Base-by-base conservation (phyloP, 1,284 basidiomycete genomes). In the Sporisorium scitamineum region DNA sequence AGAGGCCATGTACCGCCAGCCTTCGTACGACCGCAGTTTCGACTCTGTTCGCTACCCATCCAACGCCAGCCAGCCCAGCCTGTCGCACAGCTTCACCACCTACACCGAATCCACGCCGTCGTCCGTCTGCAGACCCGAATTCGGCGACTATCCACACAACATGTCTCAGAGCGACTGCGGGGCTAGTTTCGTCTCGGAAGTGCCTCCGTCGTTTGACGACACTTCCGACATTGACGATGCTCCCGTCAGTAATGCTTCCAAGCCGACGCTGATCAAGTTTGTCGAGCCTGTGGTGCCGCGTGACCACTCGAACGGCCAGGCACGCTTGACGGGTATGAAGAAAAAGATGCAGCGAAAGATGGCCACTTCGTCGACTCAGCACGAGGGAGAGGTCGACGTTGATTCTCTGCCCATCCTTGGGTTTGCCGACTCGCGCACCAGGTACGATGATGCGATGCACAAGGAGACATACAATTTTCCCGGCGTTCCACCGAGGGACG, bases 211-310 rank as follows among this genome's bases (percentile, higher is more conserved):
- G n/a, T 60, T 31, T 32, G 68, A 76, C 56, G 73, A 76, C 54
- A 67, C 37, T 18, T 70, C 68, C 3, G 73, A 70, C 51, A 44
- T 68, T n/a, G 73, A 76, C 22, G 57, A 56, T 20, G 52, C 20
- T 16, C 59, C 45, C 2, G 8, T 37, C 13, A 47, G 27, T 37
- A 56, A 54, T 54, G 39, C 29, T 22, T 53, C 58, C 1, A 69
- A 69, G 56, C 62, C 71, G 16, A 61, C 62, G 9, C 42, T 66
- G 51, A 55, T 74, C 51, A 74, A 70, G 53, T 74, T 74, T 34
- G 71, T 74, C 37, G 71, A 74, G 54, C 71, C 71, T 13, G 71
- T 74, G 10, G 62, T 74, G 29, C 62, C 58, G 29, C 66, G 71
- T 26, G 62, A 69, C 26, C 55, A 45, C 27, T 16, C 34, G 8